Percentiles rank a stretch among this genome's conserved stretches.
These are phyloP conservation scores for Pichia membranifaciens DNA, from an alignment of 805 yeast species.

Conservation along the genomic window DNA sequence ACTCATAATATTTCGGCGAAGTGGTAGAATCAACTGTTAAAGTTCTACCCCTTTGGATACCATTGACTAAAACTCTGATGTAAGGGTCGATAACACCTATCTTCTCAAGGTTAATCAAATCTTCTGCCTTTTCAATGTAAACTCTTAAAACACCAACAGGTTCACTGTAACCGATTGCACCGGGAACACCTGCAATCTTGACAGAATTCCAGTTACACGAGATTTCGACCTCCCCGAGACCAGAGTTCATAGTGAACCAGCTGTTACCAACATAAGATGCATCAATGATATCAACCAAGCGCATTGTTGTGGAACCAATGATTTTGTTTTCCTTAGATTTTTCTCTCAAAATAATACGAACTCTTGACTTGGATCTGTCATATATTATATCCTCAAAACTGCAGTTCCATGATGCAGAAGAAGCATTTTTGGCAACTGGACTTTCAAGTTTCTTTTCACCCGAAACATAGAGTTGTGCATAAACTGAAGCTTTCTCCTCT, in stretches of 20 bases:
- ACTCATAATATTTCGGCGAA: conserved; percentile 81
- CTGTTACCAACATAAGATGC: conserved; percentile 70
- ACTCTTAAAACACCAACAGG: conserved; percentile 91
- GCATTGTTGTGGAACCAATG: conserved; percentile 54
- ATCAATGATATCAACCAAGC: conserved; percentile 62
- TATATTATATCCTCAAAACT: conserved; percentile 59
- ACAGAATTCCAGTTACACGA: conserved; percentile 85
- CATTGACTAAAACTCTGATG: conserved; percentile 71
- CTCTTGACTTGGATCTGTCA: conserved; percentile 60
- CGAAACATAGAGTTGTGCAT: conserved; percentile 65
- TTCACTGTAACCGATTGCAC: conserved; percentile 78
- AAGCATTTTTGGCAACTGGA: conserved; percentile 50
- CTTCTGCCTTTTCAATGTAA: conserved; percentile 61
- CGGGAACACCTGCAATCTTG: conserved; percentile 56
- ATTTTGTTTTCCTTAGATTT: conserved; percentile 50
- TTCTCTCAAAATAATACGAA: conserved; percentile 62
- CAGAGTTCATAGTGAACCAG: conserved; percentile 68
- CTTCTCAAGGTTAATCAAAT: conserved; percentile 76
- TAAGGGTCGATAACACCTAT: conserved; percentile 94
- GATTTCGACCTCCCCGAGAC: conserved; percentile 67
- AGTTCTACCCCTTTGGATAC: conserved; percentile 73
- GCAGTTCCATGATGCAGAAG: conserved; percentile 62
- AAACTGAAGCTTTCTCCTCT: conserved; percentile 49
- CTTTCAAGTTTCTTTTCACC: conserved; percentile 57
- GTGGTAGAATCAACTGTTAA: conserved; percentile 56